Conservation (phyloP, 2,329 filamentous ascomycete genomes). For the Microsporum audouinii region DNA sequence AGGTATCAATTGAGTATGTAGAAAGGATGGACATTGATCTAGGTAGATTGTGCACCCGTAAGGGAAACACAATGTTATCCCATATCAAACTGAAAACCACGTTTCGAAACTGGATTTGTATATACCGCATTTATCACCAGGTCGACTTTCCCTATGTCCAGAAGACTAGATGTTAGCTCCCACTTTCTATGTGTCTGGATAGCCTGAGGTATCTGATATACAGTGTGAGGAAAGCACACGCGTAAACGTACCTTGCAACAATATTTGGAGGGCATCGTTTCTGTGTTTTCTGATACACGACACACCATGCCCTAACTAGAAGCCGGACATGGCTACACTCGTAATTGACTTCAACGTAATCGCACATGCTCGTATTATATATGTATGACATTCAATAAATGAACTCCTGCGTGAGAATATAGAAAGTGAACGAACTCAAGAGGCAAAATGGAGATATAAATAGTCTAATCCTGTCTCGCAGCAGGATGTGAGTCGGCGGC, state of each 20-base stretch:
- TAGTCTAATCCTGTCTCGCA: not conserved
- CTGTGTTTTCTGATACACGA: constrained; percentile 39
- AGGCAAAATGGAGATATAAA: not conserved
- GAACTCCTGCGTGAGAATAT: not conserved
- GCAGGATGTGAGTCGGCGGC: not conserved
- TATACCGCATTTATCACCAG: constrained; percentile 18
- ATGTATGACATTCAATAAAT: not conserved
- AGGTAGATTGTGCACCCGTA: not conserved
- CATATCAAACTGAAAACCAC: not conserved
- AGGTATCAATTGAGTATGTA: not conserved
- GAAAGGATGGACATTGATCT: not conserved
- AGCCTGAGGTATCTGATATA: not conserved
- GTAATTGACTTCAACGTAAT: constrained; percentile 49
- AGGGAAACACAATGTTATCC: not conserved
- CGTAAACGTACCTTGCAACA: constrained; percentile 35
- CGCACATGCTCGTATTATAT: constrained; percentile 39
- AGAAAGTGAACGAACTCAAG: not conserved
- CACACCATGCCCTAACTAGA: constrained; percentile 46
- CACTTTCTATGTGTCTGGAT: not conserved
- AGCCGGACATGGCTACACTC: constrained; percentile 45
- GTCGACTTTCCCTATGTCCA: constrained; percentile 15
- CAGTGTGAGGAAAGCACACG: not conserved
- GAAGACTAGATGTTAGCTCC: not conserved
- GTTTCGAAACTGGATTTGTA: not conserved
- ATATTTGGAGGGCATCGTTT: constrained; percentile 46